Percentiles rank a stretch among this genome's conserved stretches.
Evolutionary conservation across 148 eudicot genomes (phyloP).

Genomic region (Arbutus unedo): DNA sequence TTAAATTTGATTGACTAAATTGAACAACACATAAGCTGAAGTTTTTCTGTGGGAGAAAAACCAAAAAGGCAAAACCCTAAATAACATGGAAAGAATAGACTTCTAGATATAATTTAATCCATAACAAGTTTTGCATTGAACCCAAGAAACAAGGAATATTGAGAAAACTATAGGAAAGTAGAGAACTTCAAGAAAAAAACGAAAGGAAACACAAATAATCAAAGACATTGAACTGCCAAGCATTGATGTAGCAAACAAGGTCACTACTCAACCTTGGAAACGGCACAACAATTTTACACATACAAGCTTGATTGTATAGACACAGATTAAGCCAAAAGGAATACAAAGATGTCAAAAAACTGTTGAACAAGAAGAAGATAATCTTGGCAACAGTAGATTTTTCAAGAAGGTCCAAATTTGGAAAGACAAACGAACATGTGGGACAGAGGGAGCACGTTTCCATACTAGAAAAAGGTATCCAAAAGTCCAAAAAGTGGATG

Average conservation of each 20-base stretch:
- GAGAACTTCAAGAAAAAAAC: background rate
- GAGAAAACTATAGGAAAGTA: background rate
- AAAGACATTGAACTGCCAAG: background rate
- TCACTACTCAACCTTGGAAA: background rate
- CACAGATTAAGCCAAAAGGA: background rate
- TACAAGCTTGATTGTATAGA: background rate
- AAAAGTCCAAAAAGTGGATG: too few species aligned
- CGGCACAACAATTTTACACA: background rate
- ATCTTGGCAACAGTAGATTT: too few species aligned
- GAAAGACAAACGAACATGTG: too few species aligned
- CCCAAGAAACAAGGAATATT: background rate
- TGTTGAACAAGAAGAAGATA: too few species aligned
- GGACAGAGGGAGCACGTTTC: too few species aligned
- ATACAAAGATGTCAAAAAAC: too few species aligned
- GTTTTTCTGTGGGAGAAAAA: background rate
- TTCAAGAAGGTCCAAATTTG: too few species aligned
- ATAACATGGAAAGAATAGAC: background rate
- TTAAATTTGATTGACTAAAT: background rate
- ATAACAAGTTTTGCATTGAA: too few species aligned
- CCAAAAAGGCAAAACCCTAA: background rate
- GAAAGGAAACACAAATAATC: background rate
- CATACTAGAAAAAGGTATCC: too few species aligned
- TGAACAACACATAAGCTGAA: slow-evolving; percentile 8
- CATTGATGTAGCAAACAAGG: background rate
- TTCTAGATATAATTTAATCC: too few species aligned